These are phyloP conservation scores for Parathielavia appendiculata DNA, from an alignment of 495 filamentous ascomycete species.

Conservation along the genomic window DNA sequence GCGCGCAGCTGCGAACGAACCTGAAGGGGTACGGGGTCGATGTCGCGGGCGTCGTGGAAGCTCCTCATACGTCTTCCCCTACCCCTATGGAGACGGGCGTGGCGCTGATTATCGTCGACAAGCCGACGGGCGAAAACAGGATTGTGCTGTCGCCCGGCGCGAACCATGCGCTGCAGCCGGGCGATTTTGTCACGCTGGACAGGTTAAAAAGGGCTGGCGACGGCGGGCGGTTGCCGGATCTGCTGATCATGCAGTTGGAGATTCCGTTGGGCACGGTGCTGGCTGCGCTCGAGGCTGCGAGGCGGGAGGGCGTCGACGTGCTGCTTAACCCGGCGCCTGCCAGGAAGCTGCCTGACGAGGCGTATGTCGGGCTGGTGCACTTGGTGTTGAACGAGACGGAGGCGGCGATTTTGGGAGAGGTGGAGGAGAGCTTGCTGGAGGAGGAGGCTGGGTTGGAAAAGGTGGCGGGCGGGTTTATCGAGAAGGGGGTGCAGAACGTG, in stretches of 20 bases:
- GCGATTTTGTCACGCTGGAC: constrained; percentile 11
- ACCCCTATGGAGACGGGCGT: constrained; percentile 66
- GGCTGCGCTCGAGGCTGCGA: constrained; percentile 53
- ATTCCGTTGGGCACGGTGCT: constrained; percentile 70
- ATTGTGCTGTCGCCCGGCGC: constrained; percentile 79
- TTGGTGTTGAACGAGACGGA: constrained; percentile 91
- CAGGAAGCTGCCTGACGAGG: constrained; percentile 58
- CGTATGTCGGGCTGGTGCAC: constrained; percentile 65
- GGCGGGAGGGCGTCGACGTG: constrained; percentile 49
- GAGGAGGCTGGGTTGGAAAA: constrained; percentile 37
- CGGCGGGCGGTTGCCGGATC: constrained; percentile 35
- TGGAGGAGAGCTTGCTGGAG: constrained; percentile 46
- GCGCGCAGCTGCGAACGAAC: constrained; percentile 44
- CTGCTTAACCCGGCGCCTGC: constrained; percentile 86
- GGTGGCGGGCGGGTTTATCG: constrained; percentile 56
- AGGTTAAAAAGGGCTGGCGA: not conserved
- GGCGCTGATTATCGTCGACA: constrained; percentile 78
- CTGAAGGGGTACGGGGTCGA: constrained; percentile 60
- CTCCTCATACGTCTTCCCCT: constrained; percentile 18
- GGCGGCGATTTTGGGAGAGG: constrained; percentile 62
- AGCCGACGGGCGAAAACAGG: constrained; percentile 73
- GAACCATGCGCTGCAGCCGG: constrained; percentile 51
- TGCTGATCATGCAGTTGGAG: constrained; percentile 86
- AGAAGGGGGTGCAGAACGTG: constrained; percentile 65
- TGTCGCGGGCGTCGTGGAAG: constrained; percentile 44